A percentile compares a stretch with the other conserved stretches of the same genome.
These are phyloP conservation scores for Candida stauntonica DNA, from an alignment of 805 yeast species.

Conservation along the genomic window DNA sequence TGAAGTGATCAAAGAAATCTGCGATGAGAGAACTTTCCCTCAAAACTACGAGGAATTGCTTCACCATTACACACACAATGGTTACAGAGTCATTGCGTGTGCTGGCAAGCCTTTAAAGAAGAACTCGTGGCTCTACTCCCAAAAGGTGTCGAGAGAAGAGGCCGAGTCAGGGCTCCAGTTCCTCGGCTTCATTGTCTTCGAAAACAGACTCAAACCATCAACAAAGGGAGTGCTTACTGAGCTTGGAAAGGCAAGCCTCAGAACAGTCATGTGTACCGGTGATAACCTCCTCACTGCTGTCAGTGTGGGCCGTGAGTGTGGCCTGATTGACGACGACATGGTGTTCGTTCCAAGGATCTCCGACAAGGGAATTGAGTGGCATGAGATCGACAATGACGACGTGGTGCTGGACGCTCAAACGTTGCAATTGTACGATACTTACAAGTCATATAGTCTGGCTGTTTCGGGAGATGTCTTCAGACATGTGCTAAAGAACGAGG, in stretches of 20 bases:
- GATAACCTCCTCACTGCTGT: slow-evolving; percentile 93
- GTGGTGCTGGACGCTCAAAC: slow-evolving; percentile 60
- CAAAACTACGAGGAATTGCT: slow-evolving; percentile 65
- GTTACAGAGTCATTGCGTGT: slow-evolving; percentile 93
- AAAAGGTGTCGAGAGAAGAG: slow-evolving; percentile 51
- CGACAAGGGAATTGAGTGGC: slow-evolving; percentile 46
- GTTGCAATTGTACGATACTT: slow-evolving; percentile 40
- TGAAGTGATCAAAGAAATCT: slow-evolving; percentile 79
- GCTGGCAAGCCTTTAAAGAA: slow-evolving; percentile 56
- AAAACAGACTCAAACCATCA: slow-evolving; percentile 76
- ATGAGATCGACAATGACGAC: slow-evolving; percentile 57
- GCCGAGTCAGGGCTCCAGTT: slow-evolving; percentile 70
- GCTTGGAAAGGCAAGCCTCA: slow-evolving; percentile 61
- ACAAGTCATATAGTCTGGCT: slow-evolving; percentile 61
- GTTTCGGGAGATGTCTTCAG: slow-evolving; percentile 92
- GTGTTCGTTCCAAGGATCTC: slow-evolving; percentile 63
- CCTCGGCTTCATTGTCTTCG: slow-evolving; percentile 87
- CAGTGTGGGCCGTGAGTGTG: slow-evolving; percentile 86
- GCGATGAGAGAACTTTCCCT: slow-evolving; percentile 71
- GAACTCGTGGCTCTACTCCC: slow-evolving; percentile 45
- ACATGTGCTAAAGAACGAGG: slow-evolving; percentile 49
- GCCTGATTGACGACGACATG: slow-evolving; percentile 45
- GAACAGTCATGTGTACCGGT: slow-evolving; percentile 97
- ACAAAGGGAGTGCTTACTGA: slow-evolving; percentile 58
- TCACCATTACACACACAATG: slow-evolving; percentile 85